These are phyloP conservation scores for Colletotrichum neosansevieriae DNA, from an alignment of 2,329 filamentous ascomycete species.

Conservation along the genomic window DNA sequence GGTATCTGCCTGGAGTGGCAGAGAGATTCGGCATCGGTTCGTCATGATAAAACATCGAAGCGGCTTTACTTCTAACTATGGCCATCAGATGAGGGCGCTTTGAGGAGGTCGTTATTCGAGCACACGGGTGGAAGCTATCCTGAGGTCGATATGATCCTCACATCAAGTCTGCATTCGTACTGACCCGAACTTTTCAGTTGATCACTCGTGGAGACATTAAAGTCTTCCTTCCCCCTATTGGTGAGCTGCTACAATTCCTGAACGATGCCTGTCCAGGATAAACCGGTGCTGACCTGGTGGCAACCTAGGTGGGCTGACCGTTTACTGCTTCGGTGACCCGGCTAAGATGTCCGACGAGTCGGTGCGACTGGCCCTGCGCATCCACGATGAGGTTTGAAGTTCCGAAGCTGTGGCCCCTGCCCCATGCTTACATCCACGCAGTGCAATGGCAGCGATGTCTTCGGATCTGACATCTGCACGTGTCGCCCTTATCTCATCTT, in stretches of 20 bases:
- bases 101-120: conserved; percentile 91
- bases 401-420: neutral
- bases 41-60: conserved; percentile 42
- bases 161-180: neutral
- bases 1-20: conserved; percentile 89
- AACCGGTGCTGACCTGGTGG: neutral
- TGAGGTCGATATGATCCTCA: conserved; percentile 63
- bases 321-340: conserved; percentile 97
- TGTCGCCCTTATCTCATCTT: conserved; percentile 96
- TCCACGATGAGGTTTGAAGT: conserved; percentile 73
- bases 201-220: conserved; percentile 97
- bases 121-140: conserved; percentile 97
- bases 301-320: conserved; percentile 80
- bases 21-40: conserved; percentile 90
- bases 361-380: conserved; percentile 82
- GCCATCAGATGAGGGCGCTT: conserved; percentile 79
- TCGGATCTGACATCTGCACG: conserved; percentile 97
- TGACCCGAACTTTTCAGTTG: conserved; percentile 61
- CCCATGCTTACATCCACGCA: conserved; percentile 43
- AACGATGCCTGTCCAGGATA: neutral
- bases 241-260: conserved; percentile 50
- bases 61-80: conserved; percentile 44
- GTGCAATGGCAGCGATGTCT: conserved; percentile 98
- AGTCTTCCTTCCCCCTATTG: conserved; percentile 94
- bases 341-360: conserved; percentile 92